A percentile compares a stretch with the other conserved stretches of the same genome.
Conservation (phyloP, 2,329 filamentous ascomycete genomes). For the Aspergillus piperis region DNA sequence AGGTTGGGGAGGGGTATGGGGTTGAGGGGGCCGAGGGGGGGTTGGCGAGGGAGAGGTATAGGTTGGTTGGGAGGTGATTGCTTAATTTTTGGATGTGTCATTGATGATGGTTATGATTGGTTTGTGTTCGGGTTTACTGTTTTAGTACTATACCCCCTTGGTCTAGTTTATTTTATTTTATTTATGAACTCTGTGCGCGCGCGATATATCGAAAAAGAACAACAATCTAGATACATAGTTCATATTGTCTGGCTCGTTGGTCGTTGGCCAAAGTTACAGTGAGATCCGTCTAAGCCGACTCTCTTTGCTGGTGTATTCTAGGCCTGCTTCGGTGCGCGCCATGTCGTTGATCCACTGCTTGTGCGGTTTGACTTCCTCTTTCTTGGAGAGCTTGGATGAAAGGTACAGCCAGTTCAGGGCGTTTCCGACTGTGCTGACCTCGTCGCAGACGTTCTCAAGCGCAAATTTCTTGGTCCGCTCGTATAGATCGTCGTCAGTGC, state of each 20-base stretch:
- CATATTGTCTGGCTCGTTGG: background rate
- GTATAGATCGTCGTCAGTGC: slow-evolving; percentile 66
- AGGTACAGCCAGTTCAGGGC: slow-evolving; percentile 75
- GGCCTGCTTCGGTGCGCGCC: slow-evolving; percentile 65
- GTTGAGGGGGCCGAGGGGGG: slow-evolving; percentile 48
- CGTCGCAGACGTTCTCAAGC: slow-evolving; percentile 69
- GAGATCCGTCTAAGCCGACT: slow-evolving; percentile 53
- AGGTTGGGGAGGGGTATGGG: slow-evolving; percentile 60
- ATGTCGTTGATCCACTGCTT: slow-evolving; percentile 73
- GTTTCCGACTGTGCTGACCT: slow-evolving; percentile 80
- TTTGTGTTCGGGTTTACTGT: slow-evolving; percentile 7
- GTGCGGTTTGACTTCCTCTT: slow-evolving; percentile 58
- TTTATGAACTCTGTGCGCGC: background rate
- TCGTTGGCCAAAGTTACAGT: background rate
- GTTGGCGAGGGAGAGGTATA: slow-evolving; percentile 45
- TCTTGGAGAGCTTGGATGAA: slow-evolving; percentile 65
- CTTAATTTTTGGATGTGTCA: background rate
- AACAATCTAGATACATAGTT: background rate
- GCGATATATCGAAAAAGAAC: background rate
- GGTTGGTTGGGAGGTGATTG: slow-evolving; percentile 38
- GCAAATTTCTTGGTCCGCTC: slow-evolving; percentile 67
- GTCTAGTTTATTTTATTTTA: slow-evolving; percentile 5
- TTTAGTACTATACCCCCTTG: background rate
- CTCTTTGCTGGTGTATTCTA: slow-evolving; percentile 61
- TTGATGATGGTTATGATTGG: background rate